Percentiles rank a stretch among this genome's conserved stretches.
phyloP scores from a whole-genome alignment of 2,329 filamentous ascomycete species.

The Aspergillus sp. region DNA sequence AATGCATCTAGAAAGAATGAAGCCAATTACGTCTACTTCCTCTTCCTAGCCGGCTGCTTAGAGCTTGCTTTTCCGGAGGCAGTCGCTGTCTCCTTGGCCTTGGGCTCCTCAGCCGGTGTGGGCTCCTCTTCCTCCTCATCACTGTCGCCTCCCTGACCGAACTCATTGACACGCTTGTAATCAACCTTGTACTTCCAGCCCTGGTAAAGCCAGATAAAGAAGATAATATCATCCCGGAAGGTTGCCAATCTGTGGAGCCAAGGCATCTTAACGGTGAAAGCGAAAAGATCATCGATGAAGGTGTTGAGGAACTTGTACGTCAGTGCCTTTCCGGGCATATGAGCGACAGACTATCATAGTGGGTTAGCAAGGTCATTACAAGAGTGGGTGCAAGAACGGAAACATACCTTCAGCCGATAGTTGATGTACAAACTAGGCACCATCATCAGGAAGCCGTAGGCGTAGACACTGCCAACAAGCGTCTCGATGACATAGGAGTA shows the following conservation, averaged over 20 bases:
- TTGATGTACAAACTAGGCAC: slow-evolving; percentile 97
- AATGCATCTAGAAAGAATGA: not conserved
- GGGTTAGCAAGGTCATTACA: slow-evolving; percentile 16
- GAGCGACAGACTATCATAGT: slow-evolving; percentile 66
- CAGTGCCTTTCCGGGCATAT: slow-evolving; percentile 97
- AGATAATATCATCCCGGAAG: slow-evolving; percentile 92
- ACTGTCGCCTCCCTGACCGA: slow-evolving; percentile 96
- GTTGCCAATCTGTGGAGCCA: slow-evolving; percentile 89
- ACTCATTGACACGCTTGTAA: slow-evolving; percentile 92
- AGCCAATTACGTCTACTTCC: slow-evolving; percentile 30
- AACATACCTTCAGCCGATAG: slow-evolving; percentile 80
- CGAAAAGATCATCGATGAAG: slow-evolving; percentile 97
- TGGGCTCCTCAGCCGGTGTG: slow-evolving; percentile 20
- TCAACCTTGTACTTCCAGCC: slow-evolving; percentile 90
- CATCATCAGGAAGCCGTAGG: slow-evolving; percentile 99
- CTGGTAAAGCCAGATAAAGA: slow-evolving; percentile 97
- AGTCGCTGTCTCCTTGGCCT: slow-evolving; percentile 21
- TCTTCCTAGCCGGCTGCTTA: slow-evolving; percentile 35
- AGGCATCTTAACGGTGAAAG: slow-evolving; percentile 99
- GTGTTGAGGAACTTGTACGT: slow-evolving; percentile 98
- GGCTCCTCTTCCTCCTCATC: slow-evolving; percentile 62
- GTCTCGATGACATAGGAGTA: slow-evolving; percentile 95
- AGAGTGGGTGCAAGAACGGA: not conserved
- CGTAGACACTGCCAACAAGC: slow-evolving; percentile 92
- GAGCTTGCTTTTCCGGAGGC: slow-evolving; percentile 33